Conservation (phyloP, 2,329 filamentous ascomycete genomes). For the Ceratocystis harringtonii region DNA sequence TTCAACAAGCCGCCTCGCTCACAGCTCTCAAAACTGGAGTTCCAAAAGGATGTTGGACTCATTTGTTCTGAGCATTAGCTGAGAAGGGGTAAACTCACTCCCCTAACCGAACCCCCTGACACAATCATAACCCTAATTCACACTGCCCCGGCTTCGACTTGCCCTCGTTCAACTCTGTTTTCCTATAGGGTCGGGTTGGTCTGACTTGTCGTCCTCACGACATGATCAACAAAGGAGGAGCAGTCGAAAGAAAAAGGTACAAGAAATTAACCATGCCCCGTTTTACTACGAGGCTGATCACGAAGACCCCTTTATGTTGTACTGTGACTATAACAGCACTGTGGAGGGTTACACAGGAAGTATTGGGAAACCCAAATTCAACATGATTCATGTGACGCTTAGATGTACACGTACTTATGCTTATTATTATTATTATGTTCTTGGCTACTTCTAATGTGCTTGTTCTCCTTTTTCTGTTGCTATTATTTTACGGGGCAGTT, state of each 20-base stretch:
- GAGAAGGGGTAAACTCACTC: no score
- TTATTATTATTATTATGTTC: background rate
- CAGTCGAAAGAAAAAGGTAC: background rate
- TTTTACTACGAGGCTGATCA: background rate
- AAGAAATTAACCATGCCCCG: background rate
- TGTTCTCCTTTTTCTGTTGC: background rate
- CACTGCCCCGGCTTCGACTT: no score
- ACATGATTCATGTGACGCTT: conserved; percentile 3
- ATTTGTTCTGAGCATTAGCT: no score
- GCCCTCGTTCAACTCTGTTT: no score
- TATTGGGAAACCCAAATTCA: background rate
- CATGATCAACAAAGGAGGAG: background rate
- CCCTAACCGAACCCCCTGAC: no score
- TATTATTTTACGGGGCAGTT: background rate
- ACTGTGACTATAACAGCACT: background rate
- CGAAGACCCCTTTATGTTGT: background rate
- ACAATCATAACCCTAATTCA: no score
- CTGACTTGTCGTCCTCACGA: no score
- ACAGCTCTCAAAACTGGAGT: background rate
- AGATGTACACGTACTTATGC: background rate
- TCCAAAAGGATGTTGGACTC: background rate
- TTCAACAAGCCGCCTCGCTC: conserved; percentile 3
- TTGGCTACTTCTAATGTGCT: background rate
- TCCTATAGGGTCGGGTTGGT: no score
- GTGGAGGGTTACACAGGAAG: conserved; percentile 2